phyloP scores from a whole-genome alignment of 2,329 filamentous ascomycete species.

The Verticillium isaacii region DNA sequence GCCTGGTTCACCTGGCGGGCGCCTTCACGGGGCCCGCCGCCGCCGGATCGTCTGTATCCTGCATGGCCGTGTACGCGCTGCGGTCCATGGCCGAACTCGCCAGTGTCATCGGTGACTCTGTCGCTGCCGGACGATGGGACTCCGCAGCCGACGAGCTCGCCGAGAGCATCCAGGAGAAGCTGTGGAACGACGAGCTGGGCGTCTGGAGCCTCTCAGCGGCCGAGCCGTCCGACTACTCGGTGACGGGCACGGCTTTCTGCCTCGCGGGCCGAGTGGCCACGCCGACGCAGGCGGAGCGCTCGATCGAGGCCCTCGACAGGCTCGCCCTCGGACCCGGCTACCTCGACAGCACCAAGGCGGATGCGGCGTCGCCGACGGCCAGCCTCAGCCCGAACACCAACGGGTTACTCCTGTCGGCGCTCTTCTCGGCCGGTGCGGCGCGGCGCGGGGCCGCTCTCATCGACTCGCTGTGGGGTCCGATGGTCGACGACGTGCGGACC shows the following conservation, averaged over 20 bases:
- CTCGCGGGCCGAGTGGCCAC: slow-evolving; percentile 14
- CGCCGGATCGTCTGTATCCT: slow-evolving; percentile 10
- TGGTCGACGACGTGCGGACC: slow-evolving; percentile 29
- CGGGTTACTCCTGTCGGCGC: slow-evolving; percentile 34
- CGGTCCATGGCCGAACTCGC: slow-evolving; percentile 10
- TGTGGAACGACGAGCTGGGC: slow-evolving; percentile 15
- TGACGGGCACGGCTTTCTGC: slow-evolving; percentile 13
- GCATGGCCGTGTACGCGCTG: slow-evolving; percentile 10
- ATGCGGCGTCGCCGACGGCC: slow-evolving; percentile 21
- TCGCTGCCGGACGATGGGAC: slow-evolving; percentile 8
- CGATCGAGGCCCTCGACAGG: slow-evolving; percentile 7
- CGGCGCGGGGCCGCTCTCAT: slow-evolving; percentile 24
- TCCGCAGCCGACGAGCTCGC: slow-evolving; percentile 12
- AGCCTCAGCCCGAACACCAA: slow-evolving; percentile 41
- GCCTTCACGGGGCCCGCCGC: slow-evolving; percentile 12
- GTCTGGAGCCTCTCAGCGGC: slow-evolving; percentile 8
- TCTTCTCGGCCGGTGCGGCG: slow-evolving; percentile 22
- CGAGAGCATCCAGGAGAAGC: slow-evolving; percentile 9
- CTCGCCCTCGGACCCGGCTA: slow-evolving; percentile 14
- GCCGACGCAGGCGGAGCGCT: slow-evolving; percentile 1
- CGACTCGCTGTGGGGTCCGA: slow-evolving; percentile 32
- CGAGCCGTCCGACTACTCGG: slow-evolving; percentile 7
- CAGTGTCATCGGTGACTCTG: slow-evolving; percentile 16
- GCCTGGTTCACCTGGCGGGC: slow-evolving; percentile 8
- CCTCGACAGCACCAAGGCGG: slow-evolving; percentile 11